phyloP scores from a whole-genome alignment of 495 filamentous ascomycete genomes.

The Aspergillus steynii region DNA sequence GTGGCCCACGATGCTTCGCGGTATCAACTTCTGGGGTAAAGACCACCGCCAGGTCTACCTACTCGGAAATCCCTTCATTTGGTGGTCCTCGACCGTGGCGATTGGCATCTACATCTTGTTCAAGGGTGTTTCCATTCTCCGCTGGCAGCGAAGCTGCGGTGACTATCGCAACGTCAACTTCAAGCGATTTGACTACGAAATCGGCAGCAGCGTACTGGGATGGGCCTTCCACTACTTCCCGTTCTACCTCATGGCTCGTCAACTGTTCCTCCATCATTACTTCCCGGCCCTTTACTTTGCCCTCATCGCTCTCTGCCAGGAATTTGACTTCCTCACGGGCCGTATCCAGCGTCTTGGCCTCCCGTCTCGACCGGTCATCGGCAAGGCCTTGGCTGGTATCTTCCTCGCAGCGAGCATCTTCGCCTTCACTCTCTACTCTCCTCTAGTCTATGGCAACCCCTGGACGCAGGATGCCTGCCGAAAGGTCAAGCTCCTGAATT shows the following conservation, averaged over 20 bases:
- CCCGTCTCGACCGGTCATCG: conserved; percentile 68
- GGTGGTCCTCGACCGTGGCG: conserved; percentile 87
- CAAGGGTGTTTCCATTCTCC: conserved; percentile 83
- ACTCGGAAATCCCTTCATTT: conserved; percentile 91
- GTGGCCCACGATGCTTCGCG: conserved; percentile 90
- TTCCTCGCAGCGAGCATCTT: conserved; percentile 72
- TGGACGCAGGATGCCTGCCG: conserved; percentile 90
- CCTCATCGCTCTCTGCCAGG: conserved; percentile 82
- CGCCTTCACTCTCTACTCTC: conserved; percentile 82
- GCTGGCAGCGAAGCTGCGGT: conserved; percentile 89
- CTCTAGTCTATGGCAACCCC: conserved; percentile 86
- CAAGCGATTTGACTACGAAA: conserved; percentile 96
- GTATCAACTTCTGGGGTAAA: conserved; percentile 99
- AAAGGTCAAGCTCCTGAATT: conserved; percentile 79
- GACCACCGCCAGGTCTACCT: conserved; percentile 94
- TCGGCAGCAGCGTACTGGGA: conserved; percentile 84
- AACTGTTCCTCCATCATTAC: conserved; percentile 97
- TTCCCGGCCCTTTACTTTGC: conserved; percentile 95
- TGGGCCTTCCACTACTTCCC: conserved; percentile 98
- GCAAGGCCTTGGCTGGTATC: conserved; percentile 63
- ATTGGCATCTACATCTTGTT: conserved; percentile 76
- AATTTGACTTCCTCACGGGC: conserved; percentile 77
- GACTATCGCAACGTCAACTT: conserved; percentile 81
- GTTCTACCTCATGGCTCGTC: conserved; percentile 96
- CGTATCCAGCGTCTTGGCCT: conserved; percentile 68